Conservation (phyloP, 352 stramenopile species). For the Pythium volutum region DNA sequence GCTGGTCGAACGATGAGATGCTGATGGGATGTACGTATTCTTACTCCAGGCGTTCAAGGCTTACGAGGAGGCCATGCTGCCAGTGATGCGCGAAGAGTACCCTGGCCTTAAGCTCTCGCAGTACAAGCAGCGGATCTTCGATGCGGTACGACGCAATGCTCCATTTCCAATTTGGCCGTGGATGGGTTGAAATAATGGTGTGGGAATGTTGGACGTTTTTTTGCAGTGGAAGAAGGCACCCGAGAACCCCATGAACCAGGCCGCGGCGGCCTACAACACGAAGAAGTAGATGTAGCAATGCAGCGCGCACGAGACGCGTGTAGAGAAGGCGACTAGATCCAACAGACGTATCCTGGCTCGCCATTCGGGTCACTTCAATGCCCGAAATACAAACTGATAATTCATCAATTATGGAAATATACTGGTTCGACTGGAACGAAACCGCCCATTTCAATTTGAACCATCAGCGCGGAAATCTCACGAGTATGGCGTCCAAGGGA, state of each 20-base stretch:
- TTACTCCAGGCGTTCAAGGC: slow-evolving; percentile 63
- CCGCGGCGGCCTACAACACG: slow-evolving; percentile 67
- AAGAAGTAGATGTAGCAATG: slow-evolving; percentile 48
- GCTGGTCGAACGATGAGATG: background rate
- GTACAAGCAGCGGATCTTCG: slow-evolving; percentile 79
- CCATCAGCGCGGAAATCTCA: background rate
- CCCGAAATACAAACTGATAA: background rate
- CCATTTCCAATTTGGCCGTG: background rate
- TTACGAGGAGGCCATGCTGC: slow-evolving; percentile 72
- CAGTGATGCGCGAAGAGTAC: slow-evolving; percentile 65
- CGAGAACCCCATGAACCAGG: slow-evolving; percentile 77
- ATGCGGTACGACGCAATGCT: slow-evolving; percentile 50
- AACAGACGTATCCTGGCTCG: no score
- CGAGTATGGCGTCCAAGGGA: background rate
- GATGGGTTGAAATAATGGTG: background rate
- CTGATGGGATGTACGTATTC: background rate
- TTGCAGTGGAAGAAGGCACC: slow-evolving; percentile 70
- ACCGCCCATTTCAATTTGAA: background rate
- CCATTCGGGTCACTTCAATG: background rate
- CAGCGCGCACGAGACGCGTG: background rate
- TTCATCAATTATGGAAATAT: background rate
- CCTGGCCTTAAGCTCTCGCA: slow-evolving; percentile 75
- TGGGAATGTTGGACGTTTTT: background rate
- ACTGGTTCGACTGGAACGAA: background rate
- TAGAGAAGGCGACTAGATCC: background rate